Evolutionary conservation across 495 filamentous ascomycete genomes (phyloP).

Genomic region (Xylaria venustula): DNA sequence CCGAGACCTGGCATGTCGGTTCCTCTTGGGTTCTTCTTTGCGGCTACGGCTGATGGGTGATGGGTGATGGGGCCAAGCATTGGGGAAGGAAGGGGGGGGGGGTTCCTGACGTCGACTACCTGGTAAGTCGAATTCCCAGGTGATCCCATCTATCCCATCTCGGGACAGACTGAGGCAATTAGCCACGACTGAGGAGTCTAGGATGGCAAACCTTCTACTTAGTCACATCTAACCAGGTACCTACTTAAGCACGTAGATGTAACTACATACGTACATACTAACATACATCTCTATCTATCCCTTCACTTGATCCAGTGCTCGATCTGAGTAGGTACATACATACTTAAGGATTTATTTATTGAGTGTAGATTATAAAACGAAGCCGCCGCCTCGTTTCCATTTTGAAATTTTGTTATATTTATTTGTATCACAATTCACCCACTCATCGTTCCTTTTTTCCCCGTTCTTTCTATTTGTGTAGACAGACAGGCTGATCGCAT

Average conservation of each 20-base stretch:
- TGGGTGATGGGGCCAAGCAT: not conserved
- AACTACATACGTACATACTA: not conserved
- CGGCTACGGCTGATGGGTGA: no score
- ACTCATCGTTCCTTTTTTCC: not conserved
- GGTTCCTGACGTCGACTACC: not conserved
- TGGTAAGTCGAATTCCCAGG: not conserved
- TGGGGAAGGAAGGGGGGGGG: not conserved
- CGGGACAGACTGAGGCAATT: constrained; percentile 4
- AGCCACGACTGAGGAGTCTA: no score
- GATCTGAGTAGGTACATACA: no score
- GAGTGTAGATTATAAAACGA: no score
- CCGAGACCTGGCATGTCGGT: not conserved
- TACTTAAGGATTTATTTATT: no score
- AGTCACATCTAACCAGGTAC: not conserved
- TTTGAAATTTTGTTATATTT: no score
- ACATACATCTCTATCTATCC: no score
- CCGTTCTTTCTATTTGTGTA: not conserved
- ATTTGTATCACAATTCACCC: not conserved
- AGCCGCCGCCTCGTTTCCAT: no score
- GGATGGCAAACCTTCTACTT: not conserved
- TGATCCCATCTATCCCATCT: constrained; percentile 2
- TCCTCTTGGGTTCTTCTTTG: not conserved
- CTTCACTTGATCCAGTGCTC: no score
- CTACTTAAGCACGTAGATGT: no score
- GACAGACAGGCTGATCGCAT: not conserved